Base-by-base conservation (phyloP, 192 early-diverging fungal species). In the Coemansia guatemalensis region DNA sequence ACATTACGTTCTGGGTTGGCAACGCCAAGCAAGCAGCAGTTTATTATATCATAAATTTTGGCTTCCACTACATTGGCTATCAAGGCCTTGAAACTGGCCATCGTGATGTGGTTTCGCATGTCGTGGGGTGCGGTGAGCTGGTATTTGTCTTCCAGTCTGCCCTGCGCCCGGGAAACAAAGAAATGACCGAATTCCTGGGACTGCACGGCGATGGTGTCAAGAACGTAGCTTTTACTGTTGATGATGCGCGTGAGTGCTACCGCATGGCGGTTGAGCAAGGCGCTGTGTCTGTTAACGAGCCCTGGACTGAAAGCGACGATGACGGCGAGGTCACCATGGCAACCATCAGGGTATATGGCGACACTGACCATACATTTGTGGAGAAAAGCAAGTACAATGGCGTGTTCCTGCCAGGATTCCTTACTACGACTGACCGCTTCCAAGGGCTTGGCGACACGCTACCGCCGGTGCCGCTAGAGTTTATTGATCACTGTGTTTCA, bases 21-120 rank as follows among this genome's bases (percentile, higher is more conserved):
- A 94, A 95, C 68, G 92, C 93, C 64, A 95, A 95, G 78, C 93
- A 95, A 73, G 97, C 95, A 44, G 95, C 95, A 26, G 88, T 93
- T 53, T 99, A 84, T 84, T 97, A 97, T 83, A 81, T 85, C 78
- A 94, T 92, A 53, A 87, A 92, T 55, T 92, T 96, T 71, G 97
- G 97, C 9, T 99, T 99, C 84, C 85, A 89, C 74, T 88, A 92
- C 60, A 65, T 95, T 60, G 95, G 94, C 17, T 97, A 99, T 85
- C 88, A 88, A 64, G 97, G 97, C 2, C 88, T 99, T 58, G 97
- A 99, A 75, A 99, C 95, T 26, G 95, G 95, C 22, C 73, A 84
- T 68, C 89, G 97, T 65, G 84, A 97, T 35, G 80, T 95, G 20
- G 92, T 84, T 44, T 84, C 90, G 25, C 95, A 99, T 75, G 94